phyloP scores from a whole-genome alignment of 2,329 filamentous ascomycete species.

The Coniochaeta hoffmannii region DNA sequence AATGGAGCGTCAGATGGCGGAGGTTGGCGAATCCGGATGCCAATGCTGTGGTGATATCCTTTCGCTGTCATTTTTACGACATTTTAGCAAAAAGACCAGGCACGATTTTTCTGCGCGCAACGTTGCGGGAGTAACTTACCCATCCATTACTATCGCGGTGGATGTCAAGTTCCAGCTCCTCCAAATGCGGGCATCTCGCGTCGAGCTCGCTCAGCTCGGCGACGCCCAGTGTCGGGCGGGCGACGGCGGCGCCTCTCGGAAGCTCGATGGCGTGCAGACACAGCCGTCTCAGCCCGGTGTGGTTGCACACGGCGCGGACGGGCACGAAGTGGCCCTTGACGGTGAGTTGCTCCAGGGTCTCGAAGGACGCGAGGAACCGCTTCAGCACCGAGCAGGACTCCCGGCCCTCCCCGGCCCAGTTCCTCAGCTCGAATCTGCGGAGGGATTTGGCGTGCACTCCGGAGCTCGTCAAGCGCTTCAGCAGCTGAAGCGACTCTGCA shows the following conservation, averaged over 20 bases:
- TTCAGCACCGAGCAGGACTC: not conserved
- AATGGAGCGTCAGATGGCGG: constrained; percentile 3
- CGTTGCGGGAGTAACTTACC: not conserved
- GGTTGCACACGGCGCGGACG: not conserved
- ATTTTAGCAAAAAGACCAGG: not conserved
- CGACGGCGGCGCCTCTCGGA: not conserved
- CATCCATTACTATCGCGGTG: constrained; percentile 1
- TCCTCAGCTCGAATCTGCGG: constrained; percentile 1
- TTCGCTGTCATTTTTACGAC: not conserved
- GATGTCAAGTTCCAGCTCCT: constrained; percentile 5
- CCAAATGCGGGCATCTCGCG: not conserved
- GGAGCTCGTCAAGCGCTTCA: not conserved
- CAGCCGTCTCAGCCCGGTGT: not conserved
- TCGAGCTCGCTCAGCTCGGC: constrained; percentile 1
- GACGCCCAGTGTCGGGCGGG: not conserved
- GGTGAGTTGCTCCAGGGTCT: constrained; percentile 2
- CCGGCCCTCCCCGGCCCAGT: not conserved
- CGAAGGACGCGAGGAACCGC: constrained; percentile 3
- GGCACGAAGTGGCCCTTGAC: constrained; percentile 4
- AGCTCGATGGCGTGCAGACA: constrained; percentile 4
- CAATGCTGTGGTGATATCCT: not conserved
- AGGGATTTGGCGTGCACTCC: not conserved
- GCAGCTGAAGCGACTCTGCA: not conserved
- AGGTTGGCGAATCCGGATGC: constrained; percentile 3
- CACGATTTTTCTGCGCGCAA: not conserved